These are phyloP conservation scores for Naegleria lovaniensis DNA, from an alignment of 208 protist genomes.

Conservation along the genomic window DNA sequence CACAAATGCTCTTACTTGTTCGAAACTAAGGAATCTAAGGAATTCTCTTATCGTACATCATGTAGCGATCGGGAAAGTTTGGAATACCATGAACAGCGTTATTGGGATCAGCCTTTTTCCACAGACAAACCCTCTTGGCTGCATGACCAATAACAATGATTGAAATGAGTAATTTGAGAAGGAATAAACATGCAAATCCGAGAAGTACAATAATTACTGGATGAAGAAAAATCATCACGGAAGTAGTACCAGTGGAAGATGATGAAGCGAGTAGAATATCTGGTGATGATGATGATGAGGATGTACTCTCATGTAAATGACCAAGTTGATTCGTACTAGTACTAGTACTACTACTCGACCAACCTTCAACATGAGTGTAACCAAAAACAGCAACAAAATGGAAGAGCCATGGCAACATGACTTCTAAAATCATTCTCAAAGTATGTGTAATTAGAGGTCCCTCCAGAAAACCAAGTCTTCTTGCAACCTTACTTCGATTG, in stretches of 20 bases:
- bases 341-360: too few relatives aligned
- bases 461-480: not conserved
- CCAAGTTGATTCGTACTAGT: too few relatives aligned
- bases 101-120: not conserved
- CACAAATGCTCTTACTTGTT: too few relatives aligned
- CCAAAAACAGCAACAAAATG: not conserved
- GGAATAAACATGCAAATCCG: not conserved
- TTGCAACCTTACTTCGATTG: not conserved
- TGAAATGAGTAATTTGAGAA: not conserved
- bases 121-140: not conserved
- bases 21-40: too few relatives aligned
- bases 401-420: not conserved
- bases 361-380: not conserved
- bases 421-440: not conserved
- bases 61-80: not conserved
- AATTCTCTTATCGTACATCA: conserved; percentile 15
- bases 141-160: not conserved
- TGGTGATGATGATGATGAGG: not conserved
- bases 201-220: not conserved
- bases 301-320: too few relatives aligned
- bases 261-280: too few relatives aligned
- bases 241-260: not conserved
- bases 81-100: not conserved
- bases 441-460: not conserved
- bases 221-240: not conserved